Evolutionary conservation across 2,329 filamentous ascomycete species (phyloP).

Genomic region (Coniochaeta prunicola): DNA sequence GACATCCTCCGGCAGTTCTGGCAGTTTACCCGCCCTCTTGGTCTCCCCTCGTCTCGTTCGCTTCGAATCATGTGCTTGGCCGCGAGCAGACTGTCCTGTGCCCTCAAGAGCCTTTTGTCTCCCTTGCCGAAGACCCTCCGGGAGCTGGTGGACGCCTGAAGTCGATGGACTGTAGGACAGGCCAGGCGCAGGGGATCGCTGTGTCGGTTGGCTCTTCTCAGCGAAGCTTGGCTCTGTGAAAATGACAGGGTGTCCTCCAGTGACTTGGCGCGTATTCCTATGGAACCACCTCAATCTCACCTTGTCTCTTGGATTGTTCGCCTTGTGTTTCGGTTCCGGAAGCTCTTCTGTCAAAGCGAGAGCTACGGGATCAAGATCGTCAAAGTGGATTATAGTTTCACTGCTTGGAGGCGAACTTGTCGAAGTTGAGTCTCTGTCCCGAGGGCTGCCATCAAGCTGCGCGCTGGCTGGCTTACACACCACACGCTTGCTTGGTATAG

Average conservation of each 20-base stretch:
- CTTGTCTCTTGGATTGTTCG: background rate
- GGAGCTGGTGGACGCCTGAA: background rate
- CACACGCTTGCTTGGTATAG: background rate
- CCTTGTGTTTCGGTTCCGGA: background rate
- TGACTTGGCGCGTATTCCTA: background rate
- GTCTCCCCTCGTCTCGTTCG: background rate
- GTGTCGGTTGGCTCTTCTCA: background rate
- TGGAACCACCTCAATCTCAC: background rate
- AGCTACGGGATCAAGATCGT: conserved; percentile 1
- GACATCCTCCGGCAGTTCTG: background rate
- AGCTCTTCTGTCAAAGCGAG: conserved; percentile 4
- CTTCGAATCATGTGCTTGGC: background rate
- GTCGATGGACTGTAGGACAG: background rate
- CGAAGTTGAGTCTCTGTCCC: background rate
- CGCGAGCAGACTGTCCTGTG: background rate
- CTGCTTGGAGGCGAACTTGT: background rate
- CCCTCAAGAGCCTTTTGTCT: background rate
- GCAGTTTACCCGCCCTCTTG: background rate
- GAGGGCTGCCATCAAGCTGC: background rate
- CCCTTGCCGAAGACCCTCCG: background rate
- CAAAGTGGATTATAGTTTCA: conserved; percentile 4
- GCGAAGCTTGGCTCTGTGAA: background rate
- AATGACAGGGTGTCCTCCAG: background rate
- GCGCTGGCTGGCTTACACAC: background rate
- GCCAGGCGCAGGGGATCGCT: background rate